Conservation (phyloP, 768 basidiomycete genomes). For the Gymnopilus dilepis region DNA sequence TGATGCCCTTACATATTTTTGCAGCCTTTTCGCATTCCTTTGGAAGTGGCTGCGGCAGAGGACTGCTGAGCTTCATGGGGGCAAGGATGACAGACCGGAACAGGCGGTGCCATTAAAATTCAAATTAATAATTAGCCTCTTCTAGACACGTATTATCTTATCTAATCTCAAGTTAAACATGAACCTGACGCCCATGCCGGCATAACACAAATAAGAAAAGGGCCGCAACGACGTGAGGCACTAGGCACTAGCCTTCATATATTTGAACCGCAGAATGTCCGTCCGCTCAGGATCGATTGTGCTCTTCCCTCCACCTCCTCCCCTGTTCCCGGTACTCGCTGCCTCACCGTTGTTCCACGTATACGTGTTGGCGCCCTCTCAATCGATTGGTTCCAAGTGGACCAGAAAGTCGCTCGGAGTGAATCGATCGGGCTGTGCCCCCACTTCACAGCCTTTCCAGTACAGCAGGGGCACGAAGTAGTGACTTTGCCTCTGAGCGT, state of each 20-base stretch:
- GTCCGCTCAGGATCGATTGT: neutral
- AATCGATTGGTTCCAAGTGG: neutral
- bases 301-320: neutral
- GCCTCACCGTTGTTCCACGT: neutral
- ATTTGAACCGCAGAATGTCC: constrained; percentile 5
- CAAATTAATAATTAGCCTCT: neutral
- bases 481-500: neutral
- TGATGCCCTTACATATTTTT: constrained; percentile 65
- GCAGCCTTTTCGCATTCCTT: constrained; percentile 90
- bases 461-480: neutral
- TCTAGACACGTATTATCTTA: constrained; percentile 7
- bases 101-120: neutral
- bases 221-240: constrained; percentile 11
- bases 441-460: neutral
- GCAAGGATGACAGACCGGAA: neutral
- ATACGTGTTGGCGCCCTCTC: neutral
- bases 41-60: constrained; percentile 62
- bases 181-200: constrained; percentile 15
- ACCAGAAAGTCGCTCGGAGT: too few species aligned
- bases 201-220: constrained; percentile 4
- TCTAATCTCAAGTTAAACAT: neutral
- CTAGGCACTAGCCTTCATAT: neutral
- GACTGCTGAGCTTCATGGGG: constrained; percentile 53
- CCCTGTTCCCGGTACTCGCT: neutral
- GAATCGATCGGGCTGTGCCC: neutral